Percentiles rank a stretch among this genome's conserved stretches.
These are phyloP conservation scores for Hysterium pulicare DNA, from an alignment of 2,329 filamentous ascomycete species.

Conservation along the genomic window DNA sequence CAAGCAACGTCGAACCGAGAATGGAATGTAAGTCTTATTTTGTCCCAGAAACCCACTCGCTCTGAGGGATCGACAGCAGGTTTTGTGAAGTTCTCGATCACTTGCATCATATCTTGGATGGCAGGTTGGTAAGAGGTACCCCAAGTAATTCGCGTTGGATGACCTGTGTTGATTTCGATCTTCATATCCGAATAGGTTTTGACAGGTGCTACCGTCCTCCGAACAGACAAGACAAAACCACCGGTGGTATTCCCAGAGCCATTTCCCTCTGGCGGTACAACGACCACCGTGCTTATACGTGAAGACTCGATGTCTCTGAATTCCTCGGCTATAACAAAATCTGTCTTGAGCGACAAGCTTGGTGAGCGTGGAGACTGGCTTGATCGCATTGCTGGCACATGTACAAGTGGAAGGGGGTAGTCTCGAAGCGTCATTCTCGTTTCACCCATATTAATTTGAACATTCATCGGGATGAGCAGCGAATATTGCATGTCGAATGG, in stretches of 20 bases:
- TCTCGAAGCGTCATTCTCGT: constrained; percentile 82
- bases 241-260: constrained; percentile 56
- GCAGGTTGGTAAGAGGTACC: constrained; percentile 96
- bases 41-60: constrained; percentile 96
- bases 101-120: constrained; percentile 99
- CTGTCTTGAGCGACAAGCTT: constrained; percentile 79
- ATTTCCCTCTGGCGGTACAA: constrained; percentile 68
- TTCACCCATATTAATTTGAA: constrained; percentile 88
- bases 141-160: constrained; percentile 94
- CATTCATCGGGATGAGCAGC: constrained; percentile 82
- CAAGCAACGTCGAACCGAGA: constrained; percentile 85
- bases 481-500: constrained; percentile 87
- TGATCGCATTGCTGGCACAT: constrained; percentile 78
- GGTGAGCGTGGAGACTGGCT: constrained; percentile 76
- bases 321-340: constrained; percentile 96
- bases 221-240: constrained; percentile 79
- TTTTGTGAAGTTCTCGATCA: constrained; percentile 95
- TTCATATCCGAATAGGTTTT: constrained; percentile 94
- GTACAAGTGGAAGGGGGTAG: constrained; percentile 87
- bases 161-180: constrained; percentile 87
- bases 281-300: constrained; percentile 74
- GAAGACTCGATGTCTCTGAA: constrained; percentile 77
- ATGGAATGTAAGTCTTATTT: constrained; percentile 90
- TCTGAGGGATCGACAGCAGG: constrained; percentile 92
- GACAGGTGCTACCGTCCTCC: constrained; percentile 86